Conservation (phyloP, 805 yeast genomes). For the Komagataella phaffii region DNA sequence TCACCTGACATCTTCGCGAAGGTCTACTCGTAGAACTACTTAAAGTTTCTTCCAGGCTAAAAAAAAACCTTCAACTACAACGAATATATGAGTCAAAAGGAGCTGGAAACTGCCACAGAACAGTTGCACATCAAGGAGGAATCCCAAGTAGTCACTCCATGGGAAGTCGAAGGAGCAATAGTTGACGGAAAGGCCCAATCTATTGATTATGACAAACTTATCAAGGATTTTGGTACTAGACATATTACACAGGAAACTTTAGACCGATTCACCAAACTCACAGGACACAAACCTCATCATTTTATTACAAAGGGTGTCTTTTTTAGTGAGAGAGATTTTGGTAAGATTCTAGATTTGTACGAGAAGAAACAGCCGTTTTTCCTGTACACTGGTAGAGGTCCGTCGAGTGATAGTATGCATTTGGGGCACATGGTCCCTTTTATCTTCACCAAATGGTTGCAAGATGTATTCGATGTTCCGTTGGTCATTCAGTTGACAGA, state of each 20-base stretch:
- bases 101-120: slow-evolving; percentile 10
- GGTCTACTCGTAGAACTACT: not conserved
- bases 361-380: slow-evolving; percentile 94
- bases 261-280: slow-evolving; percentile 60
- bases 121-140: slow-evolving; percentile 7
- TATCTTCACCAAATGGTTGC: slow-evolving; percentile 92
- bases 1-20: not conserved
- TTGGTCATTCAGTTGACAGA: slow-evolving; percentile 89
- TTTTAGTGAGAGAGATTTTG: slow-evolving; percentile 81
- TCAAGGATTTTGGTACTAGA: slow-evolving; percentile 78
- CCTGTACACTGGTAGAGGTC: slow-evolving; percentile 95
- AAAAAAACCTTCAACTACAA: not conserved
- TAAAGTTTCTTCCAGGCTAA: not conserved
- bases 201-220: slow-evolving; percentile 84
- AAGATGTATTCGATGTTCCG: slow-evolving; percentile 94
- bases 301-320: slow-evolving; percentile 83
- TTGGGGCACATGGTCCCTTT: slow-evolving; percentile 96
- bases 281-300: slow-evolving; percentile 88
- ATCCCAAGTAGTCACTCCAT: slow-evolving; percentile 73
- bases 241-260: slow-evolving; percentile 58
- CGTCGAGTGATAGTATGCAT: slow-evolving; percentile 89
- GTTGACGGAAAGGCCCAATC: slow-evolving; percentile 88
- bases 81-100: slow-evolving; percentile 4
- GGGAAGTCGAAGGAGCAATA: slow-evolving; percentile 99
- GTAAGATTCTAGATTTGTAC: slow-evolving; percentile 68